These are phyloP conservation scores for Exophiala dermatitidis DNA, from an alignment of 2,329 filamentous ascomycete species.

Conservation along the genomic window DNA sequence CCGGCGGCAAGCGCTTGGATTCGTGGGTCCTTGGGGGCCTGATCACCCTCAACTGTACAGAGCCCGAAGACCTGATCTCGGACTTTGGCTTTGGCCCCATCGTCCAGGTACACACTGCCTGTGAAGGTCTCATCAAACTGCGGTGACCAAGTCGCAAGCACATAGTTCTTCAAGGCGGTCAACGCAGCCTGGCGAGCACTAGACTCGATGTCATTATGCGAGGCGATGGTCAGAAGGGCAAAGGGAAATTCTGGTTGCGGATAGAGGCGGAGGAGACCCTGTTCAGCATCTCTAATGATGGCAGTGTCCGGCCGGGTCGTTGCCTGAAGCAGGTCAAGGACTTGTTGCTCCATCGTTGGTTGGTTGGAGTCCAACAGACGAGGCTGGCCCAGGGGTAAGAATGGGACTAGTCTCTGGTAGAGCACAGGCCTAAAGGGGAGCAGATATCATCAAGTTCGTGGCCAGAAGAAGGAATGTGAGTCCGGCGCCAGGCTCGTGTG, in stretches of 20 bases:
- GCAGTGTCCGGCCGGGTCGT: conserved; percentile 67
- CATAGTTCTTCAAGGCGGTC: conserved; percentile 71
- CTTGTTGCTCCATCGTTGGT: conserved; percentile 78
- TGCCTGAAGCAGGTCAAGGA: conserved; percentile 78
- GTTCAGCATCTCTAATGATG: conserved; percentile 67
- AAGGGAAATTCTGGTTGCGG: conserved; percentile 64
- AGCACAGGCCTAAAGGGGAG: conserved; percentile 2
- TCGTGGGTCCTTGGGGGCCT: conserved; percentile 16
- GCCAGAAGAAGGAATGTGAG: neutral
- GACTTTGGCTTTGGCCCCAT: conserved; percentile 66
- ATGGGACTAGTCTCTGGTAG: conserved; percentile 1
- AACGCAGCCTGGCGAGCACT: conserved; percentile 78
- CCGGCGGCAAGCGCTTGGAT: conserved; percentile 56
- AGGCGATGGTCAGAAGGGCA: conserved; percentile 72
- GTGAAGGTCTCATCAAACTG: conserved; percentile 61
- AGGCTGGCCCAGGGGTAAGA: conserved; percentile 12
- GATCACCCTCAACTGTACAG: conserved; percentile 56
- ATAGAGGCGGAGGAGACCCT: conserved; percentile 67
- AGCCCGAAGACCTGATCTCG: conserved; percentile 69
- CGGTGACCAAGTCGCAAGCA: conserved; percentile 75
- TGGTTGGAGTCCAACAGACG: conserved; percentile 33
- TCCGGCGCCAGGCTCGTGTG: neutral
- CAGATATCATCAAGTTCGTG: neutral
- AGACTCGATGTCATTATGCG: conserved; percentile 64
- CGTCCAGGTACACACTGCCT: conserved; percentile 60